Conservation (phyloP, 2,329 filamentous ascomycete genomes). For the Arachnopeziza araneosa region DNA sequence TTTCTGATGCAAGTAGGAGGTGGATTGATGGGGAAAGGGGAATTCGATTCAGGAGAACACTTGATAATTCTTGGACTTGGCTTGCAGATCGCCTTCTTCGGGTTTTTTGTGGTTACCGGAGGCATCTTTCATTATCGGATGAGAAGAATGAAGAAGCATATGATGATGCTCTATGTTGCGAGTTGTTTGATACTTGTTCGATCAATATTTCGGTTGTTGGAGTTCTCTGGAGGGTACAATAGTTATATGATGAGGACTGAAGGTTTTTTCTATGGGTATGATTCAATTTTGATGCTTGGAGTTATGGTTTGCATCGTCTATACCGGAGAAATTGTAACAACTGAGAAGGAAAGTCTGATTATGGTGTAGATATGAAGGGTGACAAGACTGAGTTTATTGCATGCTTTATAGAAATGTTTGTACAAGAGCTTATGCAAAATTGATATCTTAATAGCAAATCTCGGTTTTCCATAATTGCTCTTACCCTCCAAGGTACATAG, state of each 20-base stretch:
- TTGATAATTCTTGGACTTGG: conserved; percentile 43
- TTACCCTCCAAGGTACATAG: too few species aligned
- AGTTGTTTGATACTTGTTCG: conserved; percentile 41
- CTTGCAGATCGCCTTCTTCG: conserved; percentile 46
- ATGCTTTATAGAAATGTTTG: too few species aligned
- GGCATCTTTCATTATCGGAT: conserved; percentile 40
- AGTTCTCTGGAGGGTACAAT: conserved; percentile 38
- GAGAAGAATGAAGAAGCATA: conserved; percentile 30
- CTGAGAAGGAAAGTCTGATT: too few species aligned
- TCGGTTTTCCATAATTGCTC: too few species aligned
- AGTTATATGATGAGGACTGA: conserved; percentile 39
- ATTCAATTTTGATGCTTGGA: conserved; percentile 36
- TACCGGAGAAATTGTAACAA: conserved; percentile 23
- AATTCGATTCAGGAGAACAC: conserved; percentile 31
- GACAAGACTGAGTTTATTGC: too few species aligned
- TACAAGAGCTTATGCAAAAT: too few species aligned
- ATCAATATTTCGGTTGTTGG: conserved; percentile 39
- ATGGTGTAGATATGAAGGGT: too few species aligned
- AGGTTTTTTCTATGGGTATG: conserved; percentile 38
- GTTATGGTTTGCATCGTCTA: conserved; percentile 32
- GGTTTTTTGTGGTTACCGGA: conserved; percentile 41
- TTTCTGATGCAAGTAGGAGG: conserved; percentile 30
- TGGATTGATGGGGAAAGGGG: conserved; percentile 18
- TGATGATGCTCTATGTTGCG: conserved; percentile 37
- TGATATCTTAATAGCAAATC: too few species aligned